These are phyloP conservation scores for Afroboletus lepidellus DNA, from an alignment of 1,284 basidiomycete species.

Conservation along the genomic window DNA sequence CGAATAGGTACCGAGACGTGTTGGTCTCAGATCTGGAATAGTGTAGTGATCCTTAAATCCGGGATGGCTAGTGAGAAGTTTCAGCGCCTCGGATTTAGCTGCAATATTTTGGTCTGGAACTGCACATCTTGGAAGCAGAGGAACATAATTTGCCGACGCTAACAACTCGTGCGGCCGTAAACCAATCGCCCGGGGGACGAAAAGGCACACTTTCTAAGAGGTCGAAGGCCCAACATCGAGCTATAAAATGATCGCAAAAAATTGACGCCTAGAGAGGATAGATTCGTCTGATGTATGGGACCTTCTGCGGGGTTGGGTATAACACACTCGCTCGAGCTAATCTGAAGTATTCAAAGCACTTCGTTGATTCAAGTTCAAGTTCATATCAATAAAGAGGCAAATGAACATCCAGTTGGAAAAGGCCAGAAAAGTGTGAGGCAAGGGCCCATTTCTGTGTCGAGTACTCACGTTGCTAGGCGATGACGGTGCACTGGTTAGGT, in stretches of 20 bases:
- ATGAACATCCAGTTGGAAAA: slow-evolving; percentile 56
- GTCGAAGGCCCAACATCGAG: slow-evolving; percentile 61
- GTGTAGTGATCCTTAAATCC: no score
- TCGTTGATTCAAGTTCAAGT: no score
- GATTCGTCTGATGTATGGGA: background rate
- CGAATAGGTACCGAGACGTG: no score
- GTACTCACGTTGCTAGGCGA: background rate
- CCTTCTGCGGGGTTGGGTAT: background rate
- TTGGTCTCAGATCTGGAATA: no score
- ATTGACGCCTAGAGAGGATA: no score
- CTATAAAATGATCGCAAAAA: slow-evolving; percentile 68
- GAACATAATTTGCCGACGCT: slow-evolving; percentile 75
- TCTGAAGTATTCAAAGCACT: slow-evolving; percentile 20
- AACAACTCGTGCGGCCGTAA: slow-evolving; percentile 43
- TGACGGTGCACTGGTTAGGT: background rate
- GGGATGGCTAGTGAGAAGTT: no score
- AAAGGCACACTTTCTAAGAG: slow-evolving; percentile 53
- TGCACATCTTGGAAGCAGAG: no score
- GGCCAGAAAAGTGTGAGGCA: slow-evolving; percentile 46
- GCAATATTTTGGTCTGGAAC: no score
- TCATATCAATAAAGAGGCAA: no score
- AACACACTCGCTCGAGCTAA: slow-evolving; percentile 31
- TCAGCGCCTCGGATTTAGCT: no score
- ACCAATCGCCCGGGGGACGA: background rate
- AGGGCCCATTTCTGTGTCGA: background rate